phyloP scores from a whole-genome alignment of 176 grass and related monocot species.

The Olyra latifolia region DNA sequence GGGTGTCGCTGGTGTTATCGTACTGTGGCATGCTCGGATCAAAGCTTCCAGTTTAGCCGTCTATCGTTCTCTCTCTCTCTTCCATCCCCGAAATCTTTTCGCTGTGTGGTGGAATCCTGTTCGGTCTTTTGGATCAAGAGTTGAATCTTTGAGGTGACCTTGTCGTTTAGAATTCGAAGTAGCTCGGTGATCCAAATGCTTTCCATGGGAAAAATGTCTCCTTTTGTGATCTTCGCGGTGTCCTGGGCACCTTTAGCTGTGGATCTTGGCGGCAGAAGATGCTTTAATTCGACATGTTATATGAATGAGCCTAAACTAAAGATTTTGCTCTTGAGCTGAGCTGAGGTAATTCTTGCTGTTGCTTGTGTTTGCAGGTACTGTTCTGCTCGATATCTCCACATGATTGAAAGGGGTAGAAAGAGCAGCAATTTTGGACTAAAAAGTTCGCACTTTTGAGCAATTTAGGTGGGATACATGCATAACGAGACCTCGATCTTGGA shows the following conservation, averaged over 20 bases:
- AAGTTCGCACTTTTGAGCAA: constrained; percentile 23
- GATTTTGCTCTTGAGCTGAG: constrained; percentile 14
- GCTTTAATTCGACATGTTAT: background rate
- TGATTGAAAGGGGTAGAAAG: background rate
- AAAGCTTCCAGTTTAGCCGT: background rate
- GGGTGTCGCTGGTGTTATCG: background rate
- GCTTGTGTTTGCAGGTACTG: constrained; percentile 37
- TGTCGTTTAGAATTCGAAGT: background rate
- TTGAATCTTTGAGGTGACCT: background rate
- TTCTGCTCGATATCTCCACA: background rate
- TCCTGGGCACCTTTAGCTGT: background rate
- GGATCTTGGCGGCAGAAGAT: constrained; percentile 3
- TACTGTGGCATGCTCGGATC: constrained; percentile 4
- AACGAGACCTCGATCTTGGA: constrained; percentile 32
- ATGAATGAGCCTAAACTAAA: background rate
- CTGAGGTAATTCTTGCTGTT: background rate
- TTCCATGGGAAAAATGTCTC: background rate
- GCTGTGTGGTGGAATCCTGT: background rate
- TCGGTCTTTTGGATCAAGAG: background rate
- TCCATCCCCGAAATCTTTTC: background rate
- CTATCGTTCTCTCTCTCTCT: background rate
- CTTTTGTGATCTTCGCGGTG: background rate
- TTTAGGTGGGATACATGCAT: constrained; percentile 41
- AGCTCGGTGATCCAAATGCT: background rate
- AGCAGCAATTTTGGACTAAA: background rate